Percentiles rank a stretch among this genome's conserved stretches.
phyloP scores from a whole-genome alignment of 257 asterid species.

The Catharanthus roseus region DNA sequence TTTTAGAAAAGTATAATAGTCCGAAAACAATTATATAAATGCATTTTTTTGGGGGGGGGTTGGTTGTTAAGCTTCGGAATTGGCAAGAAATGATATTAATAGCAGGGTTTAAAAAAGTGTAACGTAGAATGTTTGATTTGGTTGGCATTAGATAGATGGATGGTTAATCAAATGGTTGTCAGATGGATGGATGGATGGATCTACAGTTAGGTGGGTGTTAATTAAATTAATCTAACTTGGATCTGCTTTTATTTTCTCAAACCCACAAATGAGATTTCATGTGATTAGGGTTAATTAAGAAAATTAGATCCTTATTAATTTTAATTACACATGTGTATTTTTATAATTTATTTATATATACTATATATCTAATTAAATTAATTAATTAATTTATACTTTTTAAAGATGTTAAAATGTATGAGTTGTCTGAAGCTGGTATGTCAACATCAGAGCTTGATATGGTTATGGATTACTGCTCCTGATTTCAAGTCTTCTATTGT shows the following conservation, averaged over 20 bases:
- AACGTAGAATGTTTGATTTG: not conserved
- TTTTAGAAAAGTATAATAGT: too few species aligned
- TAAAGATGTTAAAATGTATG: slow-evolving; percentile 15
- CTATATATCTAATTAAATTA: too few species aligned
- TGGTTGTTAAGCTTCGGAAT: too few species aligned
- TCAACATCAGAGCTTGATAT: slow-evolving; percentile 34
- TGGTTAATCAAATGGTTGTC: not conserved
- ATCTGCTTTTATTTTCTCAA: slow-evolving; percentile 11
- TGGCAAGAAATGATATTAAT: too few species aligned
- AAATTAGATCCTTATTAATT: slow-evolving; percentile 20
- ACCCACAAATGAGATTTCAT: slow-evolving; percentile 6
- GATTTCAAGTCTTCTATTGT: not conserved
- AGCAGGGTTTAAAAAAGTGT: too few species aligned
- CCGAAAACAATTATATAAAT: too few species aligned
- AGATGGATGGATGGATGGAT: not conserved
- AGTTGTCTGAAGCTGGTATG: slow-evolving; percentile 44
- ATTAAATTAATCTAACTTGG: slow-evolving; percentile 20
- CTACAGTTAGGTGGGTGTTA: not conserved
- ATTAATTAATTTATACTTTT: slow-evolving; percentile 10
- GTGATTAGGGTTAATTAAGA: slow-evolving; percentile 15
- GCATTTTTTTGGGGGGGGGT: too few species aligned
- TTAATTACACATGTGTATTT: slow-evolving; percentile 4
- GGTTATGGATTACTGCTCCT: not conserved
- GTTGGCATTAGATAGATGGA: not conserved
- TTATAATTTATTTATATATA: not conserved